Conservation (phyloP, 2,329 filamentous ascomycete genomes). For the Fusarium gaditjirri region DNA sequence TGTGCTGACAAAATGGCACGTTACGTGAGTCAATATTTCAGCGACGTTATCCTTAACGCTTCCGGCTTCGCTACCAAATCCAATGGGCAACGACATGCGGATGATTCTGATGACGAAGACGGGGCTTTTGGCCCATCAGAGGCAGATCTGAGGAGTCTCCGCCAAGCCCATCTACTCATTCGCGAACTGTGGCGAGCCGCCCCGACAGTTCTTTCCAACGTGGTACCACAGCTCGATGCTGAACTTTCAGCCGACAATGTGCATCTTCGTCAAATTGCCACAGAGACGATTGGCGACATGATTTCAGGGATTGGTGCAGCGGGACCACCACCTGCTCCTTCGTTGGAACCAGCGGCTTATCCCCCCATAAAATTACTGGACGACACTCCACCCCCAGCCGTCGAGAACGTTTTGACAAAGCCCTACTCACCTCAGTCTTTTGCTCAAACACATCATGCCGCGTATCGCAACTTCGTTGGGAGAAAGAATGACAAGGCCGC, state of each 20-base stretch:
- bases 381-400: slow-evolving; percentile 57
- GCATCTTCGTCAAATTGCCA: slow-evolving; percentile 85
- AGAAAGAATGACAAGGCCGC: slow-evolving; percentile 88
- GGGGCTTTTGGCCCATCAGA: slow-evolving; percentile 73
- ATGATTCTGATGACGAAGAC: slow-evolving; percentile 73
- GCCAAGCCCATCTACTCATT: slow-evolving; percentile 88
- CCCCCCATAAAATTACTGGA: slow-evolving; percentile 77
- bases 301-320: slow-evolving; percentile 92
- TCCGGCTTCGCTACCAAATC: slow-evolving; percentile 67
- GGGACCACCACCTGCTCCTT: slow-evolving; percentile 78
- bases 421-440: slow-evolving; percentile 92
- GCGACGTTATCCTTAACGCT: slow-evolving; percentile 92
- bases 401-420: slow-evolving; percentile 75
- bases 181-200: slow-evolving; percentile 94
- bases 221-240: slow-evolving; percentile 91
- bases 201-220: slow-evolving; percentile 88
- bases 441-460: slow-evolving; percentile 78
- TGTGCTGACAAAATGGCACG: slow-evolving; percentile 95
- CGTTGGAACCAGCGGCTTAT: slow-evolving; percentile 84
- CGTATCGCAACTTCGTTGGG: slow-evolving; percentile 86
- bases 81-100: slow-evolving; percentile 68
- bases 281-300: slow-evolving; percentile 95
- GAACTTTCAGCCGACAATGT: slow-evolving; percentile 92
- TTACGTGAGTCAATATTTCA: slow-evolving; percentile 96
- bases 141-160: slow-evolving; percentile 85